Conservation (phyloP, 805 yeast genomes). For the Saccharomycopsis amapae region DNA sequence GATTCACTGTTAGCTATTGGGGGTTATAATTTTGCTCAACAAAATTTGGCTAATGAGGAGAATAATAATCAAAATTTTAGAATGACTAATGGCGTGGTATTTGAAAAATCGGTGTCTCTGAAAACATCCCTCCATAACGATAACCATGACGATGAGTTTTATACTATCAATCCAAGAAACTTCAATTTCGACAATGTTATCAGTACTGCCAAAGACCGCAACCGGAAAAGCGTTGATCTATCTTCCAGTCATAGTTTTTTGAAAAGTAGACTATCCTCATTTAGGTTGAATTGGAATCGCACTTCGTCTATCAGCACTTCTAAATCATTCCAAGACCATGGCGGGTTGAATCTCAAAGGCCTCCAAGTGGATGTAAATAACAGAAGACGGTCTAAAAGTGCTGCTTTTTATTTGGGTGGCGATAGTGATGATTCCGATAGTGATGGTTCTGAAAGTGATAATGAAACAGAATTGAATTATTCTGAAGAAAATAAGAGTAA, state of each 20-base stretch:
- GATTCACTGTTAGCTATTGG: not conserved
- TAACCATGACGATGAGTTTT: not conserved
- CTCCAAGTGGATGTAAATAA: not conserved
- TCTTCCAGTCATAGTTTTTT: not conserved
- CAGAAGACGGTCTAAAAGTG: constrained; percentile 11
- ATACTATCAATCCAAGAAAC: not conserved
- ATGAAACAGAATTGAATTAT: not conserved
- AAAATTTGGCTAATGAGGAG: not conserved
- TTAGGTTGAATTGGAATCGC: constrained; percentile 3
- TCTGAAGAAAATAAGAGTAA: no score
- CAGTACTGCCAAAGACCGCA: constrained; percentile 3
- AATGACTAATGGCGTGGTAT: not conserved
- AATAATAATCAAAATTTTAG: not conserved
- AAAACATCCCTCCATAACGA: not conserved
- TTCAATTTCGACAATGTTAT: not conserved
- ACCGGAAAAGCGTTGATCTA: not conserved
- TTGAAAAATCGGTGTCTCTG: constrained; percentile 12
- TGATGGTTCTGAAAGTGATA: not conserved
- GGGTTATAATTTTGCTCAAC: constrained; percentile 2
- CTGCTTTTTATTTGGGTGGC: constrained; percentile 15
- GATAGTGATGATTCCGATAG: constrained; percentile 3
- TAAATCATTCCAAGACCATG: not conserved
- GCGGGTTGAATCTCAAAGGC: not conserved
- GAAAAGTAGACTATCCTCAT: not conserved
- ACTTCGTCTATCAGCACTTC: not conserved